phyloP scores from a whole-genome alignment of 768 basidiomycete species.

The Hericium rajendrae region DNA sequence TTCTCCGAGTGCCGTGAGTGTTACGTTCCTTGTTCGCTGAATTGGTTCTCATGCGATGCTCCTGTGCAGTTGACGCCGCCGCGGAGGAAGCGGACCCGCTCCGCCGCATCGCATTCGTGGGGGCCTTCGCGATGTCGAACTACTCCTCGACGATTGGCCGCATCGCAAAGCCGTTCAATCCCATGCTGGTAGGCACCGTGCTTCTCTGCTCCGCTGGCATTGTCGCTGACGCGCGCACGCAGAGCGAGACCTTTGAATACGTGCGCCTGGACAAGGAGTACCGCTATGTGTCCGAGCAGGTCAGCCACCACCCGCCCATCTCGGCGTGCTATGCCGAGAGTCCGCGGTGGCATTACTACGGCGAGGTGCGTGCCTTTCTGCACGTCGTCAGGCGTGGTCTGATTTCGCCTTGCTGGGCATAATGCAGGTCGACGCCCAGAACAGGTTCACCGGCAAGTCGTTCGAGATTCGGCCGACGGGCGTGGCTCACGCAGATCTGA shows the following conservation, averaged over 20 bases:
- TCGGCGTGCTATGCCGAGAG: constrained; percentile 94
- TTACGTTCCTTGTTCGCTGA: neutral
- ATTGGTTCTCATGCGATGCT: neutral
- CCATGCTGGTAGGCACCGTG: constrained; percentile 63
- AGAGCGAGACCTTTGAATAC: constrained; percentile 95
- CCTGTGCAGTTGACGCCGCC: constrained; percentile 68
- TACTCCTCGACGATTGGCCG: constrained; percentile 94
- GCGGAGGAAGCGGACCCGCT: constrained; percentile 66
- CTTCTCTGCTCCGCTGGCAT: neutral
- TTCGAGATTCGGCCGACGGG: constrained; percentile 96
- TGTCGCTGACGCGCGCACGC: neutral
- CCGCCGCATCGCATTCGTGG: constrained; percentile 82
- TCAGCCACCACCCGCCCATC: constrained; percentile 94
- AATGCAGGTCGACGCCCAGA: constrained; percentile 83
- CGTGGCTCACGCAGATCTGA: constrained; percentile 80
- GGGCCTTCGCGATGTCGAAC: constrained; percentile 96
- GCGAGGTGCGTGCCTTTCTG: constrained; percentile 48
- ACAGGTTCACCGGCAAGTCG: constrained; percentile 92
- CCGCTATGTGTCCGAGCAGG: constrained; percentile 92
- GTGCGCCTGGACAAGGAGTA: constrained; percentile 81
- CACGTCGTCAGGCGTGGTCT: neutral
- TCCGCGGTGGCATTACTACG: constrained; percentile 83
- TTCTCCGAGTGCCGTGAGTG: constrained; percentile 83
- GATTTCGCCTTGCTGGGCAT: constrained; percentile 1
- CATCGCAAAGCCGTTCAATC: constrained; percentile 96